Evolutionary conservation across 768 basidiomycete species (phyloP).

Genomic region (Rubroboletus pulcherrimus): DNA sequence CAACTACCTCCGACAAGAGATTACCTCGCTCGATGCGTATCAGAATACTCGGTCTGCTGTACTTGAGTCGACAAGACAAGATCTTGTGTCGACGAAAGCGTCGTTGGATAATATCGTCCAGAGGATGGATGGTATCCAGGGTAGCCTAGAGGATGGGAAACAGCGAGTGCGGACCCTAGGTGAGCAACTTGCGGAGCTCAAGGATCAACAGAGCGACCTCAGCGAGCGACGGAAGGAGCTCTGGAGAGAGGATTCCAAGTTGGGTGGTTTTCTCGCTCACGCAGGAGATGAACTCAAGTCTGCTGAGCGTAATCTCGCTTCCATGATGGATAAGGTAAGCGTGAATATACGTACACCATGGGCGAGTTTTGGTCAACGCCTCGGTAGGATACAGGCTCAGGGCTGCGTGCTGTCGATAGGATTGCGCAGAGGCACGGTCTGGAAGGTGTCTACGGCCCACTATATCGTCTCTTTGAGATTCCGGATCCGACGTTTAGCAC

Average conservation of each 20-base stretch:
- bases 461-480: slow-evolving; percentile 92
- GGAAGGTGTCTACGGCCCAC: slow-evolving; percentile 86
- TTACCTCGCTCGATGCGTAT: slow-evolving; percentile 63
- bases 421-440: slow-evolving; percentile 75
- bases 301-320: slow-evolving; percentile 72
- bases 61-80: slow-evolving; percentile 49
- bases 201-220: slow-evolving; percentile 64
- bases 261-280: slow-evolving; percentile 71
- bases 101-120: slow-evolving; percentile 56
- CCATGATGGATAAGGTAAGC: slow-evolving; percentile 94
- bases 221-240: slow-evolving; percentile 84
- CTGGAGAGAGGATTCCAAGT: slow-evolving; percentile 92
- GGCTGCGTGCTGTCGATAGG: slow-evolving; percentile 79
- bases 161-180: slow-evolving; percentile 51
- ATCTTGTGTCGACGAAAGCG: slow-evolving; percentile 45
- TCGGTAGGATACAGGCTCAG: slow-evolving; percentile 84
- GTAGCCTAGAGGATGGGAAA: slow-evolving; percentile 63
- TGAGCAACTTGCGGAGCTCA: slow-evolving; percentile 57
- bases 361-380: not conserved
- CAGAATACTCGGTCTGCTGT: slow-evolving; percentile 52
- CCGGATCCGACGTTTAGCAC: slow-evolving; percentile 85
- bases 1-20: slow-evolving; percentile 74
- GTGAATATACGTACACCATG: not conserved
- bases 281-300: slow-evolving; percentile 78
- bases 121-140: slow-evolving; percentile 53